Conservation (phyloP, 495 filamentous ascomycete species). For the Astrocystis sublimbata region DNA sequence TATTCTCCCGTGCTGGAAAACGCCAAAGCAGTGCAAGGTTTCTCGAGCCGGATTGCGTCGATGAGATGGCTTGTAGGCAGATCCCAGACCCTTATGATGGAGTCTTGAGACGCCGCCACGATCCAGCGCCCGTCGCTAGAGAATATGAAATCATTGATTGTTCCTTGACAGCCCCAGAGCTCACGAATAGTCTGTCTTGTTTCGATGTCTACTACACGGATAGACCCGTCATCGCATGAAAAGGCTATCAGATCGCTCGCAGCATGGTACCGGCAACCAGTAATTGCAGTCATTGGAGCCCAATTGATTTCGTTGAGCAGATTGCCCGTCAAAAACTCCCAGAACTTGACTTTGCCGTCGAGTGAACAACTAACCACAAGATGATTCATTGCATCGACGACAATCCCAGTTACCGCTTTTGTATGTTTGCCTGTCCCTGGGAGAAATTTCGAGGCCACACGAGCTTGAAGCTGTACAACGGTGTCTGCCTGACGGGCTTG, state of each 20-base stretch:
- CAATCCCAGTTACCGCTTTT: constrained; percentile 79
- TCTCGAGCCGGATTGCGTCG: constrained; percentile 77
- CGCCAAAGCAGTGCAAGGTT: constrained; percentile 75
- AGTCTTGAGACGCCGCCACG: constrained; percentile 82
- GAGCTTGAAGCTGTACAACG: constrained; percentile 48
- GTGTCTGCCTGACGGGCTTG: constrained; percentile 50
- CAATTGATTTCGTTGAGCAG: constrained; percentile 82
- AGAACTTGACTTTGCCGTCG: constrained; percentile 98
- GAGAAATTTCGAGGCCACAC: constrained; percentile 40
- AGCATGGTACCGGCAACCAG: constrained; percentile 74
- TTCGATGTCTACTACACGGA: constrained; percentile 86
- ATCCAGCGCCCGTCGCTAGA: constrained; percentile 95
- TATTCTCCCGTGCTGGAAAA: constrained; percentile 92
- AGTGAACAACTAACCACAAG: constrained; percentile 79
- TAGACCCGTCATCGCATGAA: constrained; percentile 83
- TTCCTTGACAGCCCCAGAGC: constrained; percentile 82
- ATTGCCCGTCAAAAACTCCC: constrained; percentile 82
- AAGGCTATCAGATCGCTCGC: constrained; percentile 85
- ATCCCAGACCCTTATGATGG: constrained; percentile 86
- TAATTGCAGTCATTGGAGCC: constrained; percentile 75
- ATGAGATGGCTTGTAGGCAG: constrained; percentile 92
- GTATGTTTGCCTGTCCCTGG: constrained; percentile 67
- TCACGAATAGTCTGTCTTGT: constrained; percentile 89
- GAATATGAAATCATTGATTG: constrained; percentile 84
- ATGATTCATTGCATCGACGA: constrained; percentile 81